phyloP scores from a whole-genome alignment of 2,329 filamentous ascomycete genomes.

The Pseudogymnoascus sp. region DNA sequence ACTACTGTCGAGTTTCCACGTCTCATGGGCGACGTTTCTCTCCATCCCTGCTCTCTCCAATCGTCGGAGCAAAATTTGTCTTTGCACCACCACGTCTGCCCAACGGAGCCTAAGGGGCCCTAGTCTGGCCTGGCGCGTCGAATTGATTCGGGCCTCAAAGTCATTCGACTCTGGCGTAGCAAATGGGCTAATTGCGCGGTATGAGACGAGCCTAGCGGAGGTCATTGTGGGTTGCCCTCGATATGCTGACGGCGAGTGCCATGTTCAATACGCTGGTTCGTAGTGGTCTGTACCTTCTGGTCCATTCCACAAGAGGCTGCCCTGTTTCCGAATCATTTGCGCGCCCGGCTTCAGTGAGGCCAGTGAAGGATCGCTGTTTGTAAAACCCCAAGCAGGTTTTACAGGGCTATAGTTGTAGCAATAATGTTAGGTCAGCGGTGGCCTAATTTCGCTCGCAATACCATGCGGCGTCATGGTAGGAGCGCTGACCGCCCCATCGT shows the following conservation, averaged over 20 bases:
- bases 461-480: constrained; percentile 4
- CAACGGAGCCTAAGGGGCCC: constrained; percentile 5
- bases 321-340: not conserved
- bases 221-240: not conserved
- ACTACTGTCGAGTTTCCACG: constrained; percentile 1
- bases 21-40: not conserved
- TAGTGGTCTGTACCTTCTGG: not conserved
- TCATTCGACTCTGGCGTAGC: not conserved
- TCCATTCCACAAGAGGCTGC: constrained; percentile 5
- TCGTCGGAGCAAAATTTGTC: not conserved
- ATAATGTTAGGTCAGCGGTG: not conserved
- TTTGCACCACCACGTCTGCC: constrained; percentile 6
- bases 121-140: not conserved
- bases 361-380: constrained; percentile 7
- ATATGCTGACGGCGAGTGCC: not conserved
- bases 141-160: constrained; percentile 7
- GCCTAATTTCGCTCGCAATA: constrained; percentile 7
- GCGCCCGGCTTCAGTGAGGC: constrained; percentile 9
- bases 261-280: constrained; percentile 7
- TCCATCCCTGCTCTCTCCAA: not conserved
- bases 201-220: constrained; percentile 3
- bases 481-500: constrained; percentile 2
- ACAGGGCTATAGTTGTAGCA: not conserved
- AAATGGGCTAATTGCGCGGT: not conserved
- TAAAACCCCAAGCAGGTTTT: constrained; percentile 4